These are phyloP conservation scores for Gamsiella multidivaricata DNA, from an alignment of 192 early-diverging fungal species.

Conservation along the genomic window DNA sequence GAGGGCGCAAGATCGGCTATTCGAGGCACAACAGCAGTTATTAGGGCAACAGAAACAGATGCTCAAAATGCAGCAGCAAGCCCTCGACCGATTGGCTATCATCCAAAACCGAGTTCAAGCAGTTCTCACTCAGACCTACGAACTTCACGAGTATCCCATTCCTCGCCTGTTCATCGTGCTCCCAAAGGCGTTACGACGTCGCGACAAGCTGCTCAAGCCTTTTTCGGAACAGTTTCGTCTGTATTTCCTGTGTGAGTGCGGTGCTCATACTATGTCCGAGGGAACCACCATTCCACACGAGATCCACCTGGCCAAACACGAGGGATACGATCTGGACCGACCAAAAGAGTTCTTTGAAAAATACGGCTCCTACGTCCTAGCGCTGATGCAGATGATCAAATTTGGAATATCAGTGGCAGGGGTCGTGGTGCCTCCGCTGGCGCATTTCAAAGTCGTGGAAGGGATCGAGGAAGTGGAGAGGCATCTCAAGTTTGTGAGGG, in stretches of 20 bases:
- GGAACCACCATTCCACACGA: neutral
- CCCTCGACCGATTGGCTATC: conserved; percentile 6
- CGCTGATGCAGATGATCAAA: conserved; percentile 7
- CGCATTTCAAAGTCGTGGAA: conserved; percentile 2
- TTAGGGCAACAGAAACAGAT: conserved; percentile 10
- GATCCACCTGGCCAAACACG: conserved; percentile 26
- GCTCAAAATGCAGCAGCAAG: conserved; percentile 6
- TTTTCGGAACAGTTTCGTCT: conserved; percentile 18
- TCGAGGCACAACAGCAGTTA: neutral
- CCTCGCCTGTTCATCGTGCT: conserved; percentile 32
- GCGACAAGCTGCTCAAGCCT: neutral
- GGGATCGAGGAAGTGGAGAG: neutral
- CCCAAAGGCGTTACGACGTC: neutral
- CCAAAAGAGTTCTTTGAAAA: conserved; percentile 40
- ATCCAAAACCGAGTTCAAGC: conserved; percentile 25
- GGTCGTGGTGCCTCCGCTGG: neutral
- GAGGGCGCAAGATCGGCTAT: neutral
- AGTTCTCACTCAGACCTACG: conserved; percentile 21
- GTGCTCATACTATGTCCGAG: conserved; percentile 8
- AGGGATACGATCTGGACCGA: conserved; percentile 18
- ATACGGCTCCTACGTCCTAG: conserved; percentile 16
- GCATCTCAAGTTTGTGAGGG: neutral
- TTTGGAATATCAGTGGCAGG: conserved; percentile 10
- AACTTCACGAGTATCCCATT: conserved; percentile 36
- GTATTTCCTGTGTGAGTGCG: conserved; percentile 33